Conservation (phyloP, 176 grass and related monocot genomes). For the Miscanthus lutarioriparius region DNA sequence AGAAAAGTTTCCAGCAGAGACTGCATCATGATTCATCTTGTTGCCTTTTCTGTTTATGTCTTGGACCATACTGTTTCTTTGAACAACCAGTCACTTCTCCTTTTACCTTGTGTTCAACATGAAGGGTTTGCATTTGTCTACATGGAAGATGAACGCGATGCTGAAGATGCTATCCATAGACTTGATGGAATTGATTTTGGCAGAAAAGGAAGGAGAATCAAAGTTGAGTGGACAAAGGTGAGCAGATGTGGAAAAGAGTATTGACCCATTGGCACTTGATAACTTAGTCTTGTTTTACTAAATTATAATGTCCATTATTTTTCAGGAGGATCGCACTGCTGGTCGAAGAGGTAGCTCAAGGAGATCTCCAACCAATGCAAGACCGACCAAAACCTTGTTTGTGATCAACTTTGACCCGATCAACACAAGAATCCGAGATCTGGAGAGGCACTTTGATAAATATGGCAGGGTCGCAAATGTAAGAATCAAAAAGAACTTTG, state of each 20-base stretch:
- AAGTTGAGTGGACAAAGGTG: slow-evolving; percentile 96
- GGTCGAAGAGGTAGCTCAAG: slow-evolving; percentile 59
- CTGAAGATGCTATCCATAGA: slow-evolving; percentile 78
- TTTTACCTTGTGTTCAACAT: slow-evolving; percentile 25
- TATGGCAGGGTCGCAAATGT: slow-evolving; percentile 87
- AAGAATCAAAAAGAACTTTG: slow-evolving; percentile 95
- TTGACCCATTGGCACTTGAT: background rate
- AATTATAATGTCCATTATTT: slow-evolving; percentile 24
- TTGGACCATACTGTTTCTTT: slow-evolving; percentile 18
- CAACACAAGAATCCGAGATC: slow-evolving; percentile 82
- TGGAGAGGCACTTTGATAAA: slow-evolving; percentile 89
- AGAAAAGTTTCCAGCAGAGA: slow-evolving; percentile 24
- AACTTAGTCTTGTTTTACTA: background rate
- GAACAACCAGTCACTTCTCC: slow-evolving; percentile 2
- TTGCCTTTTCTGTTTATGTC: background rate
- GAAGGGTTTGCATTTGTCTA: slow-evolving; percentile 98
- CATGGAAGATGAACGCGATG: slow-evolving; percentile 98
- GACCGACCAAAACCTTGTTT: slow-evolving; percentile 91
- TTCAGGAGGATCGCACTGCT: slow-evolving; percentile 81
- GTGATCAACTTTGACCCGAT: slow-evolving; percentile 99
- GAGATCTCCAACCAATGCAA: slow-evolving; percentile 70
- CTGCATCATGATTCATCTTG: slow-evolving; percentile 15
- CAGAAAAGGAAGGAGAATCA: slow-evolving; percentile 79
- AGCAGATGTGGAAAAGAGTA: slow-evolving; percentile 7
- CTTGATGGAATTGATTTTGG: slow-evolving; percentile 95